These are phyloP conservation scores for Albatrellus ellisii DNA, from an alignment of 768 basidiomycete genomes.

Conservation along the genomic window DNA sequence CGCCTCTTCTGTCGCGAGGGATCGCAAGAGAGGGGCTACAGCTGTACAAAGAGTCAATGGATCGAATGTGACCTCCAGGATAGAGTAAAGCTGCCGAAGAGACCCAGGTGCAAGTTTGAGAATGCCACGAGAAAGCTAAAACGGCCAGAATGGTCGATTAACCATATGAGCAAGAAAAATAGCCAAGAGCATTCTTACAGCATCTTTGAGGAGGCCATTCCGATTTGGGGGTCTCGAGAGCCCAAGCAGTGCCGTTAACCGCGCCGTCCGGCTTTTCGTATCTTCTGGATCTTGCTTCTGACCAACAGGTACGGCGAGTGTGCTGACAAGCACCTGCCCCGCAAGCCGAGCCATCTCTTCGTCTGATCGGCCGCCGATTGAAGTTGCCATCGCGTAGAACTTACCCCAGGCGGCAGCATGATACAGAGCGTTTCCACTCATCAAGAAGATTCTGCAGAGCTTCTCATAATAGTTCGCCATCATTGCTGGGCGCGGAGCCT, in stretches of 20 bases:
- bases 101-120: conserved; percentile 64
- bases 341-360: conserved; percentile 74
- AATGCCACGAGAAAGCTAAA: conserved; percentile 67
- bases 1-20: conserved; percentile 38
- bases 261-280: conserved; percentile 52
- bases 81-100: conserved; percentile 70
- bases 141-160: conserved; percentile 7
- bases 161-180: neutral
- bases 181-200: conserved; percentile 35
- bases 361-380: conserved; percentile 60
- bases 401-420: conserved; percentile 94
- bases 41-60: conserved; percentile 73
- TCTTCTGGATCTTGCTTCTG: conserved; percentile 35
- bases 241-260: conserved; percentile 77
- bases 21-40: conserved; percentile 65
- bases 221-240: conserved; percentile 77
- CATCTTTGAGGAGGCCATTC: conserved; percentile 74
- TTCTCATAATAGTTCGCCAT: conserved; percentile 99
- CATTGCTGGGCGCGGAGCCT: conserved; percentile 85
- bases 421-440: conserved; percentile 88
- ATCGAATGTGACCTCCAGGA: conserved; percentile 89
- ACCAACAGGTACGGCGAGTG: conserved; percentile 86
- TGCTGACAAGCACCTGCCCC: conserved; percentile 83
- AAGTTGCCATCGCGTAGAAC: conserved; percentile 63
- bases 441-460: conserved; percentile 91